These are phyloP conservation scores for Calendula officinalis DNA, from an alignment of 129 eudicot species.

Conservation along the genomic window DNA sequence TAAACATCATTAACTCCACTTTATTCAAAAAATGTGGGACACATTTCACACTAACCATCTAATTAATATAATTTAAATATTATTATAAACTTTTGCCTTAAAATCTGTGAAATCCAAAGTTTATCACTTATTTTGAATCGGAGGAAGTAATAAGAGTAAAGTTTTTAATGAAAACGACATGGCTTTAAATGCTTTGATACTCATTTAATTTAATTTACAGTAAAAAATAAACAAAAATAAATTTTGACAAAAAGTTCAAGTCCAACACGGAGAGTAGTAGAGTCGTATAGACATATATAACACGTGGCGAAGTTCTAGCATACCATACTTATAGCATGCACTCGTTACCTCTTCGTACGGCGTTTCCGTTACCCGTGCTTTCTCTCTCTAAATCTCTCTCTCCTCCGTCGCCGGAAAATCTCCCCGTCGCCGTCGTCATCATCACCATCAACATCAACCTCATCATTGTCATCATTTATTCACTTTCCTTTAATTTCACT, in stretches of 20 bases:
- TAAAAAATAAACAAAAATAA: no score
- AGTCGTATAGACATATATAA: slow-evolving; percentile 14
- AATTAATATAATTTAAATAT: no score
- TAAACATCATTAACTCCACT: no score
- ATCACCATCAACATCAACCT: slow-evolving; percentile 4
- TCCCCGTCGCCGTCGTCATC: slow-evolving; percentile 14
- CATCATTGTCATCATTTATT: slow-evolving; percentile 2
- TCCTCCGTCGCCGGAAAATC: slow-evolving; percentile 38
- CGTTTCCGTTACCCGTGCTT: slow-evolving; percentile 37
- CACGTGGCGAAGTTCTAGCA: slow-evolving; percentile 53
- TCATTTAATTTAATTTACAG: no score
- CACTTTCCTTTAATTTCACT: slow-evolving; percentile 15
- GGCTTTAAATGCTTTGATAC: no score
- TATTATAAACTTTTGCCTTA: no score
- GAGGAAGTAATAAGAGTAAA: no score
- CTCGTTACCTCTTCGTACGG: slow-evolving; percentile 37
- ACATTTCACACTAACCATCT: no score
- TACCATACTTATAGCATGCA: slow-evolving; percentile 33
- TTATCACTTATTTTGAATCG: no score
- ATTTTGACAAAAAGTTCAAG: background rate
- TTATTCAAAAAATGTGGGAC: no score
- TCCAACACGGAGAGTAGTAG: slow-evolving; percentile 23
- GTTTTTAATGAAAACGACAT: no score
- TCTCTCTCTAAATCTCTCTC: slow-evolving; percentile 35
- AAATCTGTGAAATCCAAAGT: no score